phyloP scores from a whole-genome alignment of 106 monocot genomes.

The Phalaenopsis aphrodite region DNA sequence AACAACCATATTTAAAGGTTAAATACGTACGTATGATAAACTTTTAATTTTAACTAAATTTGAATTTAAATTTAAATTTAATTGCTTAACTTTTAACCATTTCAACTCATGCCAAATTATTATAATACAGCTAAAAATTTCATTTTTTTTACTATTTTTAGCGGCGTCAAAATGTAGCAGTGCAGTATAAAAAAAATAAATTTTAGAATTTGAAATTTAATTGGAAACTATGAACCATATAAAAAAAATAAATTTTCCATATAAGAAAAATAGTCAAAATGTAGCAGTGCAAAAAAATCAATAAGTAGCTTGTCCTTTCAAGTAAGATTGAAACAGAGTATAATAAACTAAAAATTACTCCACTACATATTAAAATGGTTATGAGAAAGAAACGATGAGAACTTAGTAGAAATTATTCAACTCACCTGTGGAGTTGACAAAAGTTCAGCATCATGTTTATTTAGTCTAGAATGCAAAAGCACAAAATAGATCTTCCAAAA shows the following conservation, averaged over 20 bases:
- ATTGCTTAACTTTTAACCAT: background rate
- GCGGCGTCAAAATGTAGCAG: background rate
- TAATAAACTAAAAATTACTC: background rate
- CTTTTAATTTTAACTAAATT: background rate
- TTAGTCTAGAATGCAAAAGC: slow-evolving; percentile 58
- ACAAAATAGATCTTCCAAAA: slow-evolving; percentile 84
- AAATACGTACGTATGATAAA: background rate
- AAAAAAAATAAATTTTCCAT: background rate
- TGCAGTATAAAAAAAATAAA: background rate
- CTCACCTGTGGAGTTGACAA: slow-evolving; percentile 64
- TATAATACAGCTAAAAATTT: background rate
- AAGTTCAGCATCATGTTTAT: slow-evolving; percentile 52
- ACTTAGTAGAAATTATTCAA: background rate
- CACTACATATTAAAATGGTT: background rate
- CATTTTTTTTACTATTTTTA: background rate
- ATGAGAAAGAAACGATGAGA: background rate
- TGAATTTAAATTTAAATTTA: background rate
- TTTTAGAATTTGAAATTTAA: too few relatives aligned
- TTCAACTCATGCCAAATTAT: background rate
- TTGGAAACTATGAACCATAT: too few relatives aligned
- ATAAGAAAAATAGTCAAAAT: background rate
- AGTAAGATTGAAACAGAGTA: background rate
- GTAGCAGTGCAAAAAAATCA: background rate
- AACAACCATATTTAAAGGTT: background rate
- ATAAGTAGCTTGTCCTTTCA: background rate